Evolutionary conservation across 208 protist species (phyloP).

Genomic region (Trichomonas vaginalis): DNA sequence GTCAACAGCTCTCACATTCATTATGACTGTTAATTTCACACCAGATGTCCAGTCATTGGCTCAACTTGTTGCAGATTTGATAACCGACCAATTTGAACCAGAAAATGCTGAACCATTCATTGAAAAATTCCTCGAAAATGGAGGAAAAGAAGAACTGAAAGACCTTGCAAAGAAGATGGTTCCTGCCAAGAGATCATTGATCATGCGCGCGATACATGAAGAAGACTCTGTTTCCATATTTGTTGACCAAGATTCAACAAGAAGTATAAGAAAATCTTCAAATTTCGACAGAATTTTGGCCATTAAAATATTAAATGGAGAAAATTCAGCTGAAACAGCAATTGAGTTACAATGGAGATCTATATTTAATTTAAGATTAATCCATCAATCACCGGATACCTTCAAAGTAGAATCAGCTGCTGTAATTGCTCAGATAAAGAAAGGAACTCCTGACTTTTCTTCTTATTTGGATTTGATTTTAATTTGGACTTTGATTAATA

Average conservation of each 20-base stretch:
- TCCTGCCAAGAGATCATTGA: not conserved
- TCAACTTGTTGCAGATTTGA: not conserved
- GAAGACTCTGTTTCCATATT: not conserved
- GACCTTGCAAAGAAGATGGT: not conserved
- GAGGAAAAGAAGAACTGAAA: not conserved
- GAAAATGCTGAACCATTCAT: not conserved
- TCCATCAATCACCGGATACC: not conserved
- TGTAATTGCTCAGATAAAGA: not conserved
- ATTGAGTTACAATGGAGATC: not conserved
- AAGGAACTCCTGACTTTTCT: not conserved
- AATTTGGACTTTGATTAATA: not conserved
- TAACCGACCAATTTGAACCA: not conserved
- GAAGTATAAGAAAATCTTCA: not conserved
- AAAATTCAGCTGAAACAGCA: not conserved
- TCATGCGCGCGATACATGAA: not conserved
- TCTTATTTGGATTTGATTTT: not conserved
- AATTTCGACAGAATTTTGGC: not conserved
- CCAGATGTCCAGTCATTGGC: not conserved
- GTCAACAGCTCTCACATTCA: not conserved
- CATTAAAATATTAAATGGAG: not conserved
- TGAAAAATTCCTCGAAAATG: not conserved
- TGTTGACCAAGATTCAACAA: not conserved
- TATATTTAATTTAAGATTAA: not conserved
- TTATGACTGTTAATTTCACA: not conserved
- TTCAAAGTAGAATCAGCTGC: not conserved